Conservation (phyloP, 1,284 basidiomycete species). For the Megacollybia platyphylla region DNA sequence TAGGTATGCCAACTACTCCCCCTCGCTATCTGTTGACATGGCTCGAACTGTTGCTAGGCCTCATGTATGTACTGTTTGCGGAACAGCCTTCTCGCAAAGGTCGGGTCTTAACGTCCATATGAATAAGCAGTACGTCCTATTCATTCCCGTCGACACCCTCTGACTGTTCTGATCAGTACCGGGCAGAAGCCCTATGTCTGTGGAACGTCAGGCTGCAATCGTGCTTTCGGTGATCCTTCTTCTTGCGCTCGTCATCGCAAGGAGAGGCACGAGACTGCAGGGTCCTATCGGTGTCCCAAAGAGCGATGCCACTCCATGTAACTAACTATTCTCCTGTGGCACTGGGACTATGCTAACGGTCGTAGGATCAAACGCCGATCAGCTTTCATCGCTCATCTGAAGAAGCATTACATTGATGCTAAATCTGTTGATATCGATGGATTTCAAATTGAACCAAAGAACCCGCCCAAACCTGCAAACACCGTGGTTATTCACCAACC, state of each 20-base stretch:
- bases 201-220: conserved; percentile 24
- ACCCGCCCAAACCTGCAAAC: neutral
- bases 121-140: conserved; percentile 41
- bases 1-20: conserved; percentile 21
- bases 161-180: conserved; percentile 23
- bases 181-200: conserved; percentile 38
- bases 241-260: conserved; percentile 47
- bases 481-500: neutral
- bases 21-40: conserved; percentile 1
- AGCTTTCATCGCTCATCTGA: conserved; percentile 40
- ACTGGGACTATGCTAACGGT: conserved; percentile 3
- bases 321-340: conserved; percentile 8
- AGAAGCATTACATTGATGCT: conserved; percentile 26
- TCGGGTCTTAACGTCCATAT: conserved; percentile 43
- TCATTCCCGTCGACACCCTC: neutral
- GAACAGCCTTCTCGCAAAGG: conserved; percentile 37
- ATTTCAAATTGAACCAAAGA: neutral
- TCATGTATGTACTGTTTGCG: conserved; percentile 30
- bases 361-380: conserved; percentile 49
- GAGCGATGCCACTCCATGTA: conserved; percentile 34
- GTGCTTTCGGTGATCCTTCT: conserved; percentile 50
- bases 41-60: conserved; percentile 19
- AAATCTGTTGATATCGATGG: conserved; percentile 5
- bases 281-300: conserved; percentile 29
- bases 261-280: conserved; percentile 33